Evolutionary conservation across 495 filamentous ascomycete species (phyloP).

Genomic region (Penicillium coffeae): DNA sequence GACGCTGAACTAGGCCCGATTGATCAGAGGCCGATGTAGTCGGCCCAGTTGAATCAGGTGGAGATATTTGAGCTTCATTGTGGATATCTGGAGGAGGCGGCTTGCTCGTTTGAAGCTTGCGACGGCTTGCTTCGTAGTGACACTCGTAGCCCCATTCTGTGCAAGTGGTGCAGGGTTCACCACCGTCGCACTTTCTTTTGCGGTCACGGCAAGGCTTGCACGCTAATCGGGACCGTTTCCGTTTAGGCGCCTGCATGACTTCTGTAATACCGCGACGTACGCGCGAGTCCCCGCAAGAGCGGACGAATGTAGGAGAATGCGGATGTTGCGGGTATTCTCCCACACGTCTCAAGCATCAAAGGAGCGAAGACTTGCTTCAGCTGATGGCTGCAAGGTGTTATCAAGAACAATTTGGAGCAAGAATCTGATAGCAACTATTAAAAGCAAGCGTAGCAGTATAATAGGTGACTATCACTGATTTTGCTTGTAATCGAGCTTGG

Average conservation of each 20-base stretch:
- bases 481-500: no score
- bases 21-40: constrained; percentile 20
- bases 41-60: neutral
- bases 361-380: no score
- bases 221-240: constrained; percentile 35
- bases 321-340: constrained; percentile 13
- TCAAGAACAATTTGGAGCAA: no score
- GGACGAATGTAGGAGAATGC: constrained; percentile 5
- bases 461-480: no score
- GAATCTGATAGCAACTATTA: no score
- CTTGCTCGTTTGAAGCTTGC: constrained; percentile 3
- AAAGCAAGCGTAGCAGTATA: no score
- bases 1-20: constrained; percentile 22
- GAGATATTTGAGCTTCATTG: neutral
- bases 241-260: constrained; percentile 16
- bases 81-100: neutral
- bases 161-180: constrained; percentile 44
- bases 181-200: constrained; percentile 49
- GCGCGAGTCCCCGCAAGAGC: neutral
- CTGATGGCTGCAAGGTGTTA: no score
- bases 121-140: constrained; percentile 23
- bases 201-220: constrained; percentile 47
- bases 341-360: no score
- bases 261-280: neutral
- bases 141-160: constrained; percentile 45